A percentile compares a stretch with the other conserved stretches of the same genome.
These are phyloP conservation scores for Friedmanniomyces endolithicus DNA, from an alignment of 495 filamentous ascomycete species.

Conservation along the genomic window DNA sequence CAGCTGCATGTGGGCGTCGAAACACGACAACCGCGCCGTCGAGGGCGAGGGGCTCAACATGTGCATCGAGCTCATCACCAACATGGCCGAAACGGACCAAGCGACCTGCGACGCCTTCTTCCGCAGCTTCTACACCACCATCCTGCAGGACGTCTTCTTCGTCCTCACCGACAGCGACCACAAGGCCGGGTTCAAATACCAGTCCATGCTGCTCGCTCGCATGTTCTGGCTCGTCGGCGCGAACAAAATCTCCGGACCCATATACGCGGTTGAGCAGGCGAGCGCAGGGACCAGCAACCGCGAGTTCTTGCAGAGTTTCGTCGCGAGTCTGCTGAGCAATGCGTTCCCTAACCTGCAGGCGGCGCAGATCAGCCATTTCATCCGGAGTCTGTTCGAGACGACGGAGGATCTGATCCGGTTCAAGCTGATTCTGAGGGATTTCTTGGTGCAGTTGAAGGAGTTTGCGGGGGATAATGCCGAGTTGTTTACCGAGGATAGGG, in stretches of 20 bases:
- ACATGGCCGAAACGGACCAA: constrained; percentile 84
- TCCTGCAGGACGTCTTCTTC: constrained; percentile 97
- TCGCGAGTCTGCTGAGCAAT: constrained; percentile 70
- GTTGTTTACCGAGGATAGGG: constrained; percentile 88
- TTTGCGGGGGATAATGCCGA: constrained; percentile 77
- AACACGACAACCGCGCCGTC: constrained; percentile 97
- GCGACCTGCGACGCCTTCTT: constrained; percentile 88
- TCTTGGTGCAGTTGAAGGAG: constrained; percentile 92
- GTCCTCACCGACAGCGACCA: constrained; percentile 95
- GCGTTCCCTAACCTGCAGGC: constrained; percentile 88
- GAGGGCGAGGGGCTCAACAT: constrained; percentile 96
- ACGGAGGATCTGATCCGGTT: constrained; percentile 77
- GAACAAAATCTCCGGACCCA: constrained; percentile 80
- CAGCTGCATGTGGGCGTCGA: constrained; percentile 98
- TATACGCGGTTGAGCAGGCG: constrained; percentile 73
- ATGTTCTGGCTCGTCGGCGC: constrained; percentile 89
- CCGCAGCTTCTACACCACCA: constrained; percentile 87
- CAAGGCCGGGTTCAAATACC: constrained; percentile 97
- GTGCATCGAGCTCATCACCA: constrained; percentile 95
- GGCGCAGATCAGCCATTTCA: constrained; percentile 80
- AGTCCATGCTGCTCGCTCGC: constrained; percentile 80
- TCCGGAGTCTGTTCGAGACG: constrained; percentile 68
- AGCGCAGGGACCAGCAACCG: constrained; percentile 72
- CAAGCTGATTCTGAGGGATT: constrained; percentile 88
- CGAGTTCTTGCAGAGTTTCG: constrained; percentile 78